phyloP scores from a whole-genome alignment of 2,329 filamentous ascomycete species.

The Penicillium janthinellum region DNA sequence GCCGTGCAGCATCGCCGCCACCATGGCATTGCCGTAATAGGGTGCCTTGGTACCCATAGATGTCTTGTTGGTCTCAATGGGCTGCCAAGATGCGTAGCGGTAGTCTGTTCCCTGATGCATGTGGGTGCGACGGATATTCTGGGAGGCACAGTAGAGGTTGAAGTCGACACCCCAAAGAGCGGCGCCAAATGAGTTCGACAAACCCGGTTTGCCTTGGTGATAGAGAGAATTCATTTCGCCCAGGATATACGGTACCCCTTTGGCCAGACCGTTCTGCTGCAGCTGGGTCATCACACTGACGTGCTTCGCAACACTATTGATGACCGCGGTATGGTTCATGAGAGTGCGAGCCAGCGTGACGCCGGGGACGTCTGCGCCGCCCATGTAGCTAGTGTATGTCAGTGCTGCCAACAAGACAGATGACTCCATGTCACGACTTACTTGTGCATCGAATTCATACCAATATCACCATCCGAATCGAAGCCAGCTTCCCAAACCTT shows the following conservation, averaged over 20 bases:
- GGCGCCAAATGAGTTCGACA: conserved; percentile 67
- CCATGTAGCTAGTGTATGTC: conserved; percentile 57
- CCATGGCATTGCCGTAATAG: conserved; percentile 64
- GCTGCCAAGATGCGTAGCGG: conserved; percentile 64
- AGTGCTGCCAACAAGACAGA: background rate
- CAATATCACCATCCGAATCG: conserved; percentile 52
- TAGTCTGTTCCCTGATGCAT: conserved; percentile 68
- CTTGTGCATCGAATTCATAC: conserved; percentile 62
- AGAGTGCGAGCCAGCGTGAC: conserved; percentile 64
- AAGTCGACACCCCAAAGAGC: conserved; percentile 68
- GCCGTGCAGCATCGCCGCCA: conserved; percentile 54
- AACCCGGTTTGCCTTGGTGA: conserved; percentile 61
- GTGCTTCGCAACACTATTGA: conserved; percentile 52
- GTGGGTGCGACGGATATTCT: conserved; percentile 60
- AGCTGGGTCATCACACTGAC: conserved; percentile 23
- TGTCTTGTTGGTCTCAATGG: conserved; percentile 53
- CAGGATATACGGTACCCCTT: conserved; percentile 56
- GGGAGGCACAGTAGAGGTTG: conserved; percentile 59
- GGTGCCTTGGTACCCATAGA: conserved; percentile 62
- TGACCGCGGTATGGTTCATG: conserved; percentile 63
- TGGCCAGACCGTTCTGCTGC: background rate
- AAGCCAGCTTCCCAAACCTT: conserved; percentile 58
- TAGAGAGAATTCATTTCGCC: conserved; percentile 66
- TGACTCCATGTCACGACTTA: conserved; percentile 35
- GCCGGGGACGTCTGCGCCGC: conserved; percentile 59